Conservation (phyloP, 2,329 filamentous ascomycete species). For the Zelopaecilomyces penicillatus region DNA sequence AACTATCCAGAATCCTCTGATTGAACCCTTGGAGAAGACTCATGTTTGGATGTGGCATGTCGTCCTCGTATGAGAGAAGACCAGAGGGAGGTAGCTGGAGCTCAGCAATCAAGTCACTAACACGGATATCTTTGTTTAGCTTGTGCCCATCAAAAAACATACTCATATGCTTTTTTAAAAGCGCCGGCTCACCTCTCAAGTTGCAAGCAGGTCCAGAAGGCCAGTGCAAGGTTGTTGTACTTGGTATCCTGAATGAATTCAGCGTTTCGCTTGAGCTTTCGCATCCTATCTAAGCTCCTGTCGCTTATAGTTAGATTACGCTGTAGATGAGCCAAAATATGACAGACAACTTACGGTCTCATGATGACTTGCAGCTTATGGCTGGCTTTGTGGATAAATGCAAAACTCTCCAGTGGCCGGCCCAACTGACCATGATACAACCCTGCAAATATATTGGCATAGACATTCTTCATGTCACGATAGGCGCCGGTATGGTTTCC, state of each 20-base stretch:
- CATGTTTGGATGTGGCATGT: slow-evolving; percentile 59
- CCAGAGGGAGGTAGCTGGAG: slow-evolving; percentile 56
- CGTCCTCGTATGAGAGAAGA: slow-evolving; percentile 52
- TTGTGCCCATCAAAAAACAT: slow-evolving; percentile 1
- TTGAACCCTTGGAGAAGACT: slow-evolving; percentile 34
- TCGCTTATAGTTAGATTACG: background rate
- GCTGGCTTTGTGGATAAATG: slow-evolving; percentile 49
- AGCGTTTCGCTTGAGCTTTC: slow-evolving; percentile 28
- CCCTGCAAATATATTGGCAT: slow-evolving; percentile 75
- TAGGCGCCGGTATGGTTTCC: slow-evolving; percentile 72
- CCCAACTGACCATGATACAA: slow-evolving; percentile 85
- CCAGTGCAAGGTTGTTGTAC: slow-evolving; percentile 59
- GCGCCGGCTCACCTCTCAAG: slow-evolving; percentile 60
- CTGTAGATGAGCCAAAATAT: background rate
- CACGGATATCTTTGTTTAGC: background rate
- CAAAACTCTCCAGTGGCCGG: slow-evolving; percentile 75
- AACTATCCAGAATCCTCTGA: slow-evolving; percentile 47
- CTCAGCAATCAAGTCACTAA: slow-evolving; percentile 84
- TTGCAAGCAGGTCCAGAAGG: slow-evolving; percentile 91
- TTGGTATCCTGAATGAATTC: slow-evolving; percentile 33
- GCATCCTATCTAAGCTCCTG: slow-evolving; percentile 43
- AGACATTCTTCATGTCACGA: slow-evolving; percentile 73
- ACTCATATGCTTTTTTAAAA: background rate
- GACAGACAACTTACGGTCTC: slow-evolving; percentile 52
- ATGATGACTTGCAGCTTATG: slow-evolving; percentile 62